Evolutionary conservation across 331 rosid species (phyloP), one percentile per base, ranked within the genome.

Genomic region (Telfairia occidentalis): DNA sequence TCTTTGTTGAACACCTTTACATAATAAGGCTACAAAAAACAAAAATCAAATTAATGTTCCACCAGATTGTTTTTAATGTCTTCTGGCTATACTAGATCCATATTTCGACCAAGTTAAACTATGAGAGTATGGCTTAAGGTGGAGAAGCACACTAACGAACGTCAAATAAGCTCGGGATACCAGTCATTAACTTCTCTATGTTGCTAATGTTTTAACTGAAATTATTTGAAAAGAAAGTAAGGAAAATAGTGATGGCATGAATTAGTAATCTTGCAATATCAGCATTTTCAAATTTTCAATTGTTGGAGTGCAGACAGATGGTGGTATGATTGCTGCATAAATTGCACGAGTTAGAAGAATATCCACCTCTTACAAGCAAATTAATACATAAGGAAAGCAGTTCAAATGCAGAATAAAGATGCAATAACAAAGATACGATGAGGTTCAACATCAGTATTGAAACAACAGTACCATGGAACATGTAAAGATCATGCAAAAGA

Each of bases 351-450:
- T 43, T 55, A 43, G 9, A 7, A 43, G 13, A 12, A 5, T 69
- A 67, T 1, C 38, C 34, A 69, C 37, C 55, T 24, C 38, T 45
- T 43, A 5, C 7, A 24, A 69, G 53, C 58, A 18, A 71, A 71
- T 71, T 71, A 18, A 16, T 70, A 40, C 57, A 71, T 21, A 29
- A 5, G 7, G 75, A 71, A 71, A 71, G 45, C 28, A 48, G 75
- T 32, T 71, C 59, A 48, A 15, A 40, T 46, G 26, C 58, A 70
- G 1, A 37, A 42, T 24, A 24, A 21, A 42, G 24, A 12, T 38
- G 74, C 37, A 42, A 42, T 42, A 42, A 42, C 46, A 67, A 23
- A 67, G 37, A 24, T 4, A 4, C 37, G 5, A 12, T 7, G 35
- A 70, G 24, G 42, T 45, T 5, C 34, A 18, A 42, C 0, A 28